phyloP scores from a whole-genome alignment of 2,329 filamentous ascomycete genomes.

The Apiospora arundinis region DNA sequence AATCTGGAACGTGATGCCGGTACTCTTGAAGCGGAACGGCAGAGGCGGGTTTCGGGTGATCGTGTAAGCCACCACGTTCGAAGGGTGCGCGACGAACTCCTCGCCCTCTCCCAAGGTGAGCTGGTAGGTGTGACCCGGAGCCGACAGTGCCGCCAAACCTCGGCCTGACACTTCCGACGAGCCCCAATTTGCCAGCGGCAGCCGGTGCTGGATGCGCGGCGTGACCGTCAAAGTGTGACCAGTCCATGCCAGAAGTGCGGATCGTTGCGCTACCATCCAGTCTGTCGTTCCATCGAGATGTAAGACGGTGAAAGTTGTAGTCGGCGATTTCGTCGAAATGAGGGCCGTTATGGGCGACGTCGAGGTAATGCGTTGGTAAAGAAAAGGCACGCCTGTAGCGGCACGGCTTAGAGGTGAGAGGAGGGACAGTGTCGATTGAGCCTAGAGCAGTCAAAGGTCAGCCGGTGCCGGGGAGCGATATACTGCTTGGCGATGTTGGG shows the following conservation, averaged over 20 bases:
- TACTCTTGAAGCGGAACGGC: slow-evolving; percentile 85
- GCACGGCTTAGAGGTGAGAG: slow-evolving; percentile 84
- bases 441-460: slow-evolving; percentile 52
- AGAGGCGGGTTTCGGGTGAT: slow-evolving; percentile 75
- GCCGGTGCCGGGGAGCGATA: slow-evolving; percentile 23
- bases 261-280: slow-evolving; percentile 90
- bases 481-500: not conserved
- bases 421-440: slow-evolving; percentile 86
- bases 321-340: slow-evolving; percentile 84
- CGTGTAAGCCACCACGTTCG: slow-evolving; percentile 90
- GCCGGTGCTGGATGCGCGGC: slow-evolving; percentile 74
- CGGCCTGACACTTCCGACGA: slow-evolving; percentile 87
- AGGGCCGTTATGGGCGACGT: slow-evolving; percentile 87
- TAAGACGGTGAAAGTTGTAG: slow-evolving; percentile 85
- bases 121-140: slow-evolving; percentile 89
- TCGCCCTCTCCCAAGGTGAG: slow-evolving; percentile 82
- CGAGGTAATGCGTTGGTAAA: slow-evolving; percentile 91
- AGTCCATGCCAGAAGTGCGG: slow-evolving; percentile 94
- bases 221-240: slow-evolving; percentile 82
- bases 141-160: slow-evolving; percentile 82
- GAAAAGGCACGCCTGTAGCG: slow-evolving; percentile 85
- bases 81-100: slow-evolving; percentile 89
- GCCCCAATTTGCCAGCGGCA: slow-evolving; percentile 89
- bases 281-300: slow-evolving; percentile 93
- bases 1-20: slow-evolving; percentile 79